Evolutionary conservation across 495 filamentous ascomycete genomes (phyloP).

Genomic region (Penicillium bovifimosum): DNA sequence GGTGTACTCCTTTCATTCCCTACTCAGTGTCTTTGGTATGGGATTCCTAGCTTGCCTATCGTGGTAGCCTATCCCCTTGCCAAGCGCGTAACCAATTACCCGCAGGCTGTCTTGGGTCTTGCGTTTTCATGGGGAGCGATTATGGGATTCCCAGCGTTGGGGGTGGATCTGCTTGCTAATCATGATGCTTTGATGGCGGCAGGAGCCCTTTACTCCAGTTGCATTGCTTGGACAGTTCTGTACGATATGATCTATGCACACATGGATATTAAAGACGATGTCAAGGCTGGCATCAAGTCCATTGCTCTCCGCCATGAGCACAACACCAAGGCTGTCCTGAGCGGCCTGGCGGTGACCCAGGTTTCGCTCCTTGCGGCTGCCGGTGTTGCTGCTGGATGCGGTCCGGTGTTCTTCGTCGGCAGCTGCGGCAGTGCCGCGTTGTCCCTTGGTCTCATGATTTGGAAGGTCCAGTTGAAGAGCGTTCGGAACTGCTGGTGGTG

Average conservation of each 20-base stretch:
- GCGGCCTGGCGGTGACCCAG: conserved; percentile 68
- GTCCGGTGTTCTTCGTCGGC: conserved; percentile 78
- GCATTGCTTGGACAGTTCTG: conserved; percentile 87
- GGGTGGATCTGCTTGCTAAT: conserved; percentile 70
- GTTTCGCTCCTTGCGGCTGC: conserved; percentile 74
- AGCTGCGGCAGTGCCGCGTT: conserved; percentile 77
- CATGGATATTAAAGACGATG: conserved; percentile 95
- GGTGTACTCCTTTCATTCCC: conserved; percentile 85
- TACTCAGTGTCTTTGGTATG: conserved; percentile 75
- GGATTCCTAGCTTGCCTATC: conserved; percentile 74
- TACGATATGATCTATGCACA: conserved; percentile 99
- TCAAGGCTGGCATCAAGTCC: conserved; percentile 88
- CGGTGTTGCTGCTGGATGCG: conserved; percentile 65
- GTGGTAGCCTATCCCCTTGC: conserved; percentile 85
- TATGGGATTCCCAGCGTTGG: conserved; percentile 92
- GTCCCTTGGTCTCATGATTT: conserved; percentile 82
- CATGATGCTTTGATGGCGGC: conserved; percentile 59
- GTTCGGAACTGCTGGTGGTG: conserved; percentile 94
- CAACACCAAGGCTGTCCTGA: conserved; percentile 81
- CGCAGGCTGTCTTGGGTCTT: conserved; percentile 84
- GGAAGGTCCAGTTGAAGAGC: conserved; percentile 75
- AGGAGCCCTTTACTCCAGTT: conserved; percentile 72
- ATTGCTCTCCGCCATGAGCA: conserved; percentile 86
- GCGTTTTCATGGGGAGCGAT: conserved; percentile 97
- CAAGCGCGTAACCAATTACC: conserved; percentile 91